Conservation (phyloP, 2,329 filamentous ascomycete genomes). For the Paramyrothecium sp. region DNA sequence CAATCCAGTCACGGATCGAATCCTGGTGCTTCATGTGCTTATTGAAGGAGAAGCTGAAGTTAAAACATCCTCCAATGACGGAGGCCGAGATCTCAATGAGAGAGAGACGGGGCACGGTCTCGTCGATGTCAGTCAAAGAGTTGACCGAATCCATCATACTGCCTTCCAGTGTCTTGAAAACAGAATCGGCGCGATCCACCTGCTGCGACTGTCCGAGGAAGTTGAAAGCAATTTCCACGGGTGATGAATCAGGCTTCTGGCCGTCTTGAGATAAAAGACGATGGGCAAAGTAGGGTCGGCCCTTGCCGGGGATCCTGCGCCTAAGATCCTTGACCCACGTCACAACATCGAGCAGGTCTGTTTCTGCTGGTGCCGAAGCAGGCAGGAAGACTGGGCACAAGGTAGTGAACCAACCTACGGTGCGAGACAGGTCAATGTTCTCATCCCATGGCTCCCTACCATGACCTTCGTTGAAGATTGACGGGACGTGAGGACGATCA, state of each 20-base stretch:
- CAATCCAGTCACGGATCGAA: conserved; percentile 2
- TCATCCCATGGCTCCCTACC: conserved; percentile 26
- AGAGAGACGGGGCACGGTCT: conserved; percentile 2
- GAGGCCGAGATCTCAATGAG: conserved; percentile 7
- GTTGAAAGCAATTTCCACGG: conserved; percentile 16
- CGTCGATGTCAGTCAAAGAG: conserved; percentile 7
- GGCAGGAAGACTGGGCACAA: conserved; percentile 15
- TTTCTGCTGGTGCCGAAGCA: conserved; percentile 4
- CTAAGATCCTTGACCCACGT: conserved; percentile 18
- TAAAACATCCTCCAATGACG: not conserved
- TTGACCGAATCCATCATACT: conserved; percentile 6
- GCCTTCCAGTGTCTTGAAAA: conserved; percentile 6
- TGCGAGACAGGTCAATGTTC: conserved; percentile 8
- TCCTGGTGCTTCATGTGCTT: conserved; percentile 4
- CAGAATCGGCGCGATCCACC: not conserved
- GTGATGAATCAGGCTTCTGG: not conserved
- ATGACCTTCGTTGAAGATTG: conserved; percentile 23
- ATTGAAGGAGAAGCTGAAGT: conserved; percentile 7
- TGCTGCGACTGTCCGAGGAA: conserved; percentile 13
- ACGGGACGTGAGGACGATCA: conserved; percentile 14
- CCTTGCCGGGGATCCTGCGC: conserved; percentile 15
- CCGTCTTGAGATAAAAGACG: not conserved
- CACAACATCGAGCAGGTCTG: conserved; percentile 13
- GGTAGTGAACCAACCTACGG: conserved; percentile 1
- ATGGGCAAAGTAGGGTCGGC: conserved; percentile 15